phyloP scores from a whole-genome alignment of 805 yeast species.

The Monosporozyma unispora region DNA sequence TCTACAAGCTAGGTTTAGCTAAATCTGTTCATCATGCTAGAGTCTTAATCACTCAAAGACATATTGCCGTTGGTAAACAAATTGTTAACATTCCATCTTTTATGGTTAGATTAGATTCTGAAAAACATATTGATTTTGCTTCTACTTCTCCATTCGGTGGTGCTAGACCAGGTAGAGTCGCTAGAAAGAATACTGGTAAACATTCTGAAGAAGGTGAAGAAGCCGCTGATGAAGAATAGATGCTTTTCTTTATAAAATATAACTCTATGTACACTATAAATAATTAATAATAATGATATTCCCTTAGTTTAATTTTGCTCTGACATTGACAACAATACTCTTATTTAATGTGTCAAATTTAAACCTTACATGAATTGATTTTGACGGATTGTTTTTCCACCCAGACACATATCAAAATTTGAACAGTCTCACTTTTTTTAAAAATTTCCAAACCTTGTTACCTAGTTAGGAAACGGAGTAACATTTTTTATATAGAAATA shows the following conservation, averaged over 20 bases:
- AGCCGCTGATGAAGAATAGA: conserved; percentile 61
- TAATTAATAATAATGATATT: background rate
- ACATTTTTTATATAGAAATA: too few species aligned
- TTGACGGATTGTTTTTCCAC: too few species aligned
- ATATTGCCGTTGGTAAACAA: conserved; percentile 99
- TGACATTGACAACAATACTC: too few species aligned
- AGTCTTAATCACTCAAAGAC: conserved; percentile 97
- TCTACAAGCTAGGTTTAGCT: conserved; percentile 98
- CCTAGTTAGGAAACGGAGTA: too few species aligned
- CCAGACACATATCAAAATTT: too few species aligned
- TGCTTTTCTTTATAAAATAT: conserved; percentile 1
- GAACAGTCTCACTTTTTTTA: too few species aligned
- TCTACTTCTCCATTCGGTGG: conserved; percentile 99
- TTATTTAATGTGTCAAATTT: too few species aligned
- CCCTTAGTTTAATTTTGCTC: background rate
- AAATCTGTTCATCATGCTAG: conserved; percentile 99
- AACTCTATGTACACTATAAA: background rate
- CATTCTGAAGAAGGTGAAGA: conserved; percentile 57
- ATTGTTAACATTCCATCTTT: conserved; percentile 97
- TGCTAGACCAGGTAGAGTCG: conserved; percentile 99
- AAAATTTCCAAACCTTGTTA: too few species aligned
- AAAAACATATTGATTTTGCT: conserved; percentile 99
- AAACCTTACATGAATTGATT: too few species aligned
- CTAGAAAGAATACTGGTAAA: conserved; percentile 76
- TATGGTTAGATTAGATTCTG: conserved; percentile 99